phyloP scores from a whole-genome alignment of 768 basidiomycete genomes.

The Xanthoconium stramineum region DNA sequence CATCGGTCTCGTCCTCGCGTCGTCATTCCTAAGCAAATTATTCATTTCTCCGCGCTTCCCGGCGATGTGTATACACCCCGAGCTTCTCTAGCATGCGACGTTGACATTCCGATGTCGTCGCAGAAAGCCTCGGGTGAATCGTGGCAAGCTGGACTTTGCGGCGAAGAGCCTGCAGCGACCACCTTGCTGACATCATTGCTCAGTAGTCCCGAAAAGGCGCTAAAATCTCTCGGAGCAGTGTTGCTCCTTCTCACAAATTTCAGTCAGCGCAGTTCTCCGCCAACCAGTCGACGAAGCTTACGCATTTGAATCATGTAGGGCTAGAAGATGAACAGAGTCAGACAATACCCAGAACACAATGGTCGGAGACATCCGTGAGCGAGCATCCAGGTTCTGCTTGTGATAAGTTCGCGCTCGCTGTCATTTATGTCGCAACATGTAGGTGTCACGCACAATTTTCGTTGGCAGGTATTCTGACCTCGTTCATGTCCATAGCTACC shows the following conservation, averaged over 20 bases:
- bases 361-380: background rate
- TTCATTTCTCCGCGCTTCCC: background rate
- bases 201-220: background rate
- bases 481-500: background rate
- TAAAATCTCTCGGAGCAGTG: background rate
- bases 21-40: slow-evolving; percentile 2
- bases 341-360: background rate
- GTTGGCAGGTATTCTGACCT: background rate
- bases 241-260: slow-evolving; percentile 3
- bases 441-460: background rate
- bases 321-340: background rate
- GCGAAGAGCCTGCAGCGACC: background rate
- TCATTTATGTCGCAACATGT: slow-evolving; percentile 1
- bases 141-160: background rate
- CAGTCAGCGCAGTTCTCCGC: background rate
- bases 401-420: background rate
- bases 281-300: background rate
- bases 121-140: background rate
- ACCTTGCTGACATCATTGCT: background rate
- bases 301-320: background rate
- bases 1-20: slow-evolving; percentile 1
- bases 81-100: background rate
- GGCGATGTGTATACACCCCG: background rate
- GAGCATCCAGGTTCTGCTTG: background rate
- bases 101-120: background rate